These are phyloP conservation scores for Solanum corneliomulleri DNA, from an alignment of 257 asterid species.

Conservation along the genomic window DNA sequence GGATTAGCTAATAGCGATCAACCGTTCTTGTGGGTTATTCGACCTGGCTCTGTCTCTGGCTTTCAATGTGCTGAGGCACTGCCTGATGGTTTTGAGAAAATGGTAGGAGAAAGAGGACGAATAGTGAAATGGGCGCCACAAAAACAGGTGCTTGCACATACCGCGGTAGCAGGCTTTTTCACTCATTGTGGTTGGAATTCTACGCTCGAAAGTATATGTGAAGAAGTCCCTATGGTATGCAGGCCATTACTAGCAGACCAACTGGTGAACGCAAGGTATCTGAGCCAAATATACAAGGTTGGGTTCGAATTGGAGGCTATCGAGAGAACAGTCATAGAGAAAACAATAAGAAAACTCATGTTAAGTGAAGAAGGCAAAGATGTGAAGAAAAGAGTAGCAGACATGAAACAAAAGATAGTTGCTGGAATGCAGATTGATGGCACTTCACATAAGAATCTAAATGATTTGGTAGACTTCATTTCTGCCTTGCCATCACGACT, in stretches of 20 bases:
- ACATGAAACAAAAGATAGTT: slow-evolving; percentile 10
- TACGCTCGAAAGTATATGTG: slow-evolving; percentile 24
- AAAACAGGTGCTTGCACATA: slow-evolving; percentile 24
- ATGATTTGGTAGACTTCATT: slow-evolving; percentile 23
- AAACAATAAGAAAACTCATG: slow-evolving; percentile 21
- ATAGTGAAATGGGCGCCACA: slow-evolving; percentile 46
- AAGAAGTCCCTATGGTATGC: slow-evolving; percentile 31
- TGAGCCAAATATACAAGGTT: slow-evolving; percentile 19
- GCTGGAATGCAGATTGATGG: slow-evolving; percentile 18
- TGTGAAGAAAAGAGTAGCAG: neutral
- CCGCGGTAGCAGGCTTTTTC: slow-evolving; percentile 27
- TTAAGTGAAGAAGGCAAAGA: slow-evolving; percentile 9
- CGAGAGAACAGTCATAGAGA: slow-evolving; percentile 9
- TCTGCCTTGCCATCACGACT: neutral
- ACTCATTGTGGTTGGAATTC: slow-evolving; percentile 53
- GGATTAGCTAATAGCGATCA: slow-evolving; percentile 33
- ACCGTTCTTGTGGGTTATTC: slow-evolving; percentile 35
- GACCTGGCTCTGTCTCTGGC: slow-evolving; percentile 8
- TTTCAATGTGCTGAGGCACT: neutral
- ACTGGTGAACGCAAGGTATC: slow-evolving; percentile 24
- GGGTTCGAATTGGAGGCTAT: slow-evolving; percentile 20
- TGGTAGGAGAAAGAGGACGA: slow-evolving; percentile 8
- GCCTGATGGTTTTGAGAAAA: neutral
- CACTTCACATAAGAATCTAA: slow-evolving; percentile 9
- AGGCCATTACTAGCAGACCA: slow-evolving; percentile 29